Evolutionary conservation across 345 rosid genomes (phyloP).

Genomic region (Corchorus capsularis): DNA sequence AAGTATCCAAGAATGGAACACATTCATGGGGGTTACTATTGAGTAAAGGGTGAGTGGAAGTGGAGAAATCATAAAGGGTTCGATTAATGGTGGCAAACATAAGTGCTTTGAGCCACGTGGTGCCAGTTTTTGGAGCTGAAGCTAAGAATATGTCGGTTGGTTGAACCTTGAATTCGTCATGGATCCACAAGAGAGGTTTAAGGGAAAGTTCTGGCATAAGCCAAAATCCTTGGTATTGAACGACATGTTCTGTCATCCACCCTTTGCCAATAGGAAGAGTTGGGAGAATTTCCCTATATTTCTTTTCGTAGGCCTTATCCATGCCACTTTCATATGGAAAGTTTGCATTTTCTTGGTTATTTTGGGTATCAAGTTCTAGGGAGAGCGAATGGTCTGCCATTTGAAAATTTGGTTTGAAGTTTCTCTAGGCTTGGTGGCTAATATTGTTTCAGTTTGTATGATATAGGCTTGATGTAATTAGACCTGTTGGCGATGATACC

Average conservation of each 20-base stretch:
- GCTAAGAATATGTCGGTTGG: neutral
- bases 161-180: neutral
- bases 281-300: neutral
- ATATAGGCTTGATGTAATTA: no score
- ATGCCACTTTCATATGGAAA: neutral
- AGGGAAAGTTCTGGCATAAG: neutral
- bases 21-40: conserved; percentile 14
- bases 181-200: conserved; percentile 12
- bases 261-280: conserved; percentile 43
- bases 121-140: neutral
- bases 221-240: conserved; percentile 7
- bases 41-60: conserved; percentile 20
- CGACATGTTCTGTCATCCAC: conserved; percentile 51
- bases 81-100: conserved; percentile 4
- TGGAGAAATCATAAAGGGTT: neutral
- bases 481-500: no score
- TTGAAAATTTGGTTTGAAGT: neutral
- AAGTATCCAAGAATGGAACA: conserved; percentile 19
- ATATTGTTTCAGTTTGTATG: no score
- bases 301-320: neutral
- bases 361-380: neutral
- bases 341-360: neutral
- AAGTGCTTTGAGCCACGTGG: conserved; percentile 8
- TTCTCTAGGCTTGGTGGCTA: neutral
- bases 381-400: neutral